Evolutionary conservation across 495 filamentous ascomycete genomes (phyloP).

Genomic region (Chaetomium fimeti): DNA sequence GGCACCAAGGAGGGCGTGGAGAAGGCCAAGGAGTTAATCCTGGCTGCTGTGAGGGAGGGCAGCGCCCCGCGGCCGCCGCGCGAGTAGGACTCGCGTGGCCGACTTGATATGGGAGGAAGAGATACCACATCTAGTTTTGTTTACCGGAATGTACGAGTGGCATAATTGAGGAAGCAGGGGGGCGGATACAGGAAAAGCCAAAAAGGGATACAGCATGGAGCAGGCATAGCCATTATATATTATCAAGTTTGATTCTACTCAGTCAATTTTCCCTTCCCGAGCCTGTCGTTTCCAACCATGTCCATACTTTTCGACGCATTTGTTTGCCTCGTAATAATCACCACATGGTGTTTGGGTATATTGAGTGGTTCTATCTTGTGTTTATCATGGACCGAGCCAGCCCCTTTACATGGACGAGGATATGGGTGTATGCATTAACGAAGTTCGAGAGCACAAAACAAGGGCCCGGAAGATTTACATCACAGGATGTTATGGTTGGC

Average conservation of each 20-base stretch:
- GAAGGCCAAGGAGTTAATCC: slow-evolving; percentile 82
- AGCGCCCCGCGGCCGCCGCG: slow-evolving; percentile 16
- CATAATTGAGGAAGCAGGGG: neutral
- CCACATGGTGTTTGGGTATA: neutral
- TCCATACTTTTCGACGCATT: neutral
- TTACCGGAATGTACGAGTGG: neutral
- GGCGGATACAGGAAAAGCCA: neutral
- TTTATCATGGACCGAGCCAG: too few relatives aligned
- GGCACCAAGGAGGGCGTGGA: slow-evolving; percentile 79
- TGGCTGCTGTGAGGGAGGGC: slow-evolving; percentile 72
- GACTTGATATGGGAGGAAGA: neutral
- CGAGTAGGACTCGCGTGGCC: slow-evolving; percentile 4
- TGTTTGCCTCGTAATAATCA: neutral
- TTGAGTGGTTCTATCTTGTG: too few relatives aligned
- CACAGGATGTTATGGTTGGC: too few relatives aligned
- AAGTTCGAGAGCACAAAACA: too few relatives aligned
- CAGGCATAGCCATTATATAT: neutral
- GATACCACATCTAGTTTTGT: neutral
- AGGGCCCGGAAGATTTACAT: too few relatives aligned
- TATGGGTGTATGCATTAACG: too few relatives aligned
- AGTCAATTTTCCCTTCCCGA: neutral
- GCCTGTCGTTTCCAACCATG: neutral
- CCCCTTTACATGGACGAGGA: too few relatives aligned
- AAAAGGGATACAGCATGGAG: neutral
- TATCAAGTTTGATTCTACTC: neutral